Evolutionary conservation across 805 yeast species (phyloP).

Genomic region (Teunomyces tritomae): DNA sequence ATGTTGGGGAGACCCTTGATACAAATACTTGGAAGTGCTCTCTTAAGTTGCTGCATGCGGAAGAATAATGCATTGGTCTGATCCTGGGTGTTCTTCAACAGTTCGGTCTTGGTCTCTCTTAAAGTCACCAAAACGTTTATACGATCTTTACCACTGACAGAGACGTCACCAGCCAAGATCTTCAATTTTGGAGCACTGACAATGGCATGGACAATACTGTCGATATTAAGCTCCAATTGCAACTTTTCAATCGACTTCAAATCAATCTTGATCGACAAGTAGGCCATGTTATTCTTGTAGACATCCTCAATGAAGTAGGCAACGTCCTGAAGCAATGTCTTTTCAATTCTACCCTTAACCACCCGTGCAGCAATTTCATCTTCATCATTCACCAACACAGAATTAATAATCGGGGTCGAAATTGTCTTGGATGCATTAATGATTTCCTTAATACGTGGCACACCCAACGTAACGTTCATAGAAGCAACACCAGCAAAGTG

Average conservation of each 20-base stretch:
- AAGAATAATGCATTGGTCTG: constrained; percentile 61
- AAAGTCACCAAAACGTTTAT: constrained; percentile 60
- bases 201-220: constrained; percentile 82
- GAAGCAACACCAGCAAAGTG: constrained; percentile 99
- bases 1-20: constrained; percentile 92
- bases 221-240: constrained; percentile 84
- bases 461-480: constrained; percentile 98
- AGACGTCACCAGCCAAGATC: constrained; percentile 68
- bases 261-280: constrained; percentile 78
- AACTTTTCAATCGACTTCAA: constrained; percentile 79
- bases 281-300: constrained; percentile 75
- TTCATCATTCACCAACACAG: constrained; percentile 84
- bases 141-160: constrained; percentile 60
- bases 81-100: constrained; percentile 30
- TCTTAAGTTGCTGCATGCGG: constrained; percentile 84
- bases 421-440: constrained; percentile 94
- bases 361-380: constrained; percentile 99
- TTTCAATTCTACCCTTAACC: constrained; percentile 95
- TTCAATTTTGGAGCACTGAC: constrained; percentile 85
- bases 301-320: constrained; percentile 92
- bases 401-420: constrained; percentile 95
- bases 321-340: constrained; percentile 82
- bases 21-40: constrained; percentile 81
- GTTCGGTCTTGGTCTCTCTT: constrained; percentile 36
- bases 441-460: constrained; percentile 98